A percentile compares a stretch with the other conserved stretches of the same genome.
phyloP scores from a whole-genome alignment of 352 stramenopile species.

The Pythium insidiosum region DNA sequence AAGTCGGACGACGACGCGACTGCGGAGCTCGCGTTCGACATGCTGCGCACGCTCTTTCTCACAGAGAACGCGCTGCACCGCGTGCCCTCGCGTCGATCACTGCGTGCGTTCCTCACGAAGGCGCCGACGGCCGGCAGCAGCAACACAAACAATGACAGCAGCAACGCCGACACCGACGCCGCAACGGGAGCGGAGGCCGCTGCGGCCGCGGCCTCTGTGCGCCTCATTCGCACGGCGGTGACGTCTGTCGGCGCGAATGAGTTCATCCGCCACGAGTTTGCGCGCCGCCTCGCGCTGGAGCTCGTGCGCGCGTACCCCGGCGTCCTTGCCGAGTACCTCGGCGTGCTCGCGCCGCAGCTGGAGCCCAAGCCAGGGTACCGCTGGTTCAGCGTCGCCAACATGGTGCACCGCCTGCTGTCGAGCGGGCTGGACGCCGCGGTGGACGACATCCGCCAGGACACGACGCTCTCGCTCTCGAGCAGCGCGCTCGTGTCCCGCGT shows the following conservation, averaged over 20 bases:
- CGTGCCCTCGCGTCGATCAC: constrained; percentile 25
- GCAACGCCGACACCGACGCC: background rate
- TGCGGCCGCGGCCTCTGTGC: constrained; percentile 11
- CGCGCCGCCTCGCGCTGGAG: constrained; percentile 41
- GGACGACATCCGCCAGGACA: constrained; percentile 9
- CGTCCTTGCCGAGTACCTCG: constrained; percentile 49
- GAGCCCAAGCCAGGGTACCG: constrained; percentile 66
- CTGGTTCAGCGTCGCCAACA: constrained; percentile 70
- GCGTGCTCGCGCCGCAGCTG: constrained; percentile 45
- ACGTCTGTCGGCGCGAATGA: constrained; percentile 58
- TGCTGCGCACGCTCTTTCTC: constrained; percentile 61
- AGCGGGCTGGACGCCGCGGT: constrained; percentile 35
- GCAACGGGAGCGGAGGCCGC: background rate
- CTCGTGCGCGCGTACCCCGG: constrained; percentile 61
- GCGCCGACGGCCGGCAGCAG: background rate
- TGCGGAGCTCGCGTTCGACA: constrained; percentile 22
- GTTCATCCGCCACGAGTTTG: constrained; percentile 34
- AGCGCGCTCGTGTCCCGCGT: constrained; percentile 55
- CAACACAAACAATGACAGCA: too few relatives aligned
- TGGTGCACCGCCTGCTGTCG: constrained; percentile 60
- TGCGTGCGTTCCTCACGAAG: constrained; percentile 12
- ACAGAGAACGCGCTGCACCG: constrained; percentile 41
- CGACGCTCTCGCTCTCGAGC: background rate
- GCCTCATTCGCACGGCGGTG: constrained; percentile 62
- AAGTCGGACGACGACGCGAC: constrained; percentile 42